Evolutionary conservation across 352 stramenopile species (phyloP), one percentile per base, ranked within the genome.

Genomic region (Blastocystis sp.): DNA sequence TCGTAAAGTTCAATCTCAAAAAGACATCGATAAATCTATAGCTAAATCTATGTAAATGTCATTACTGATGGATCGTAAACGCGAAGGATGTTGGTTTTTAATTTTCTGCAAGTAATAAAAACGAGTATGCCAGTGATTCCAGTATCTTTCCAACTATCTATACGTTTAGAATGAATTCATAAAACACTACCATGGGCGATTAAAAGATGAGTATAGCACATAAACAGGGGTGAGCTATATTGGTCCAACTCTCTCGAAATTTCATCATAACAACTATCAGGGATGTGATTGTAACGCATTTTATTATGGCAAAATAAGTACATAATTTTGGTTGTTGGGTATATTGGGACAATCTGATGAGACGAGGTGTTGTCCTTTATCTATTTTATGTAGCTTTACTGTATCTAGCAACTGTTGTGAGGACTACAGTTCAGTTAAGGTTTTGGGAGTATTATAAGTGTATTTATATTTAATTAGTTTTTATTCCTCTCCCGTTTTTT

Each of bases 201-300:
- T 9, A 84, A 37, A 18, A 84, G 29, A 69, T 84, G 73, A 5
- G 73, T 68, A 64, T 84, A 66, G 47, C 73, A 84, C 73, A 84
- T 84, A 43, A 84, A 84, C 73, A 84, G 26, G 2, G 34, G 45
- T 9, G 73, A 84, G 53, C 47, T 69, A n/a, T 84, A 84, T 9
- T 41, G 50, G 29, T 84, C 73, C 29, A 84, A 2, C 20, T 61
- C 73, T 20, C 73, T 50, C 20, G 73, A 53, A n/a, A 84, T 84
- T n/a, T 63, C 29, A n/a, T 23, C 7, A n/a, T 47, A 84, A 47
- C 53, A 50, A 0, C 11, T 23, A 69, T 84, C 73, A 34, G 73
- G n/a, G 37, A 84, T 84, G 47, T 84, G 73, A 45, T 84, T 84
- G 55, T 66, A 84, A 37, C 54, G 29, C 73, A 84, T 84, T 66